A percentile compares a stretch with the other conserved stretches of the same genome.
These are phyloP conservation scores for Pyrenula aspistea DNA, from an alignment of 495 filamentous ascomycete genomes.

Conservation along the genomic window DNA sequence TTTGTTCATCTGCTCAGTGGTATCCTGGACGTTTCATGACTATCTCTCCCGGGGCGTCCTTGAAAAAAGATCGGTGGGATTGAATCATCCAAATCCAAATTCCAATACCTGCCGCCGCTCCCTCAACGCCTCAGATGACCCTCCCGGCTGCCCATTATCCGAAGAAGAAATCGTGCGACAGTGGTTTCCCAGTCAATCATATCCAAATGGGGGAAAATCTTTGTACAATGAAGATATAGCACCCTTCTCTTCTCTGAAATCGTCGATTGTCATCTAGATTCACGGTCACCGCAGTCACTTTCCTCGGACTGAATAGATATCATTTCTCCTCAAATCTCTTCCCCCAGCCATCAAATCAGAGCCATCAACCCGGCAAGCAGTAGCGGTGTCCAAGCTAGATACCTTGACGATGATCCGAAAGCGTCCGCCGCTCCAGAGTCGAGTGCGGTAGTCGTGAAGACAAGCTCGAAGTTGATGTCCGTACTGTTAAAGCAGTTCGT, in stretches of 20 bases:
- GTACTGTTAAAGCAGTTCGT: constrained; percentile 78
- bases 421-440: neutral
- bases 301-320: no score
- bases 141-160: neutral
- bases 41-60: no score
- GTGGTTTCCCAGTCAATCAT: neutral
- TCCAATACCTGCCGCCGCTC: no score
- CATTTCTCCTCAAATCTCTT: no score
- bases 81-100: no score
- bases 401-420: neutral
- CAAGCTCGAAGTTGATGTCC: constrained; percentile 58
- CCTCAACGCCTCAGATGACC: no score
- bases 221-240: neutral
- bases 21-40: no score
- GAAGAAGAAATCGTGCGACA: neutral
- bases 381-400: neutral
- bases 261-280: no score
- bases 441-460: constrained; percentile 48
- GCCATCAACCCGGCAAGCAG: neutral
- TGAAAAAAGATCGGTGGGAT: no score
- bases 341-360: neutral
- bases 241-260: neutral
- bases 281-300: no score
- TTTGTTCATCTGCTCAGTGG: no score
- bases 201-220: neutral